Conservation (phyloP, 2,329 filamentous ascomycete species). For the Botrytis tulipae region DNA sequence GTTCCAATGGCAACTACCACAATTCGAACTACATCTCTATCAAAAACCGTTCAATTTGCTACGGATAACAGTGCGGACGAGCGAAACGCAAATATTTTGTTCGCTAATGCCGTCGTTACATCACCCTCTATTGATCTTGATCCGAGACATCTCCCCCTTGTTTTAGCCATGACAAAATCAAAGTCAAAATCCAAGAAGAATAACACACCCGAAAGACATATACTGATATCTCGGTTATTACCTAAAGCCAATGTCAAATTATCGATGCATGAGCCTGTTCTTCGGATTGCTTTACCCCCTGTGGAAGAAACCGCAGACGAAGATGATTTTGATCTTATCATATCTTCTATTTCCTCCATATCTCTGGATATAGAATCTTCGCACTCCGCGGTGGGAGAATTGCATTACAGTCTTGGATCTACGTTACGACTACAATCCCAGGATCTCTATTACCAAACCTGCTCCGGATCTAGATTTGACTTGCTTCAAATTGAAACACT, state of each 20-base stretch:
- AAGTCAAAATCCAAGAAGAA: conserved; percentile 46
- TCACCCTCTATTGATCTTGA: conserved; percentile 93
- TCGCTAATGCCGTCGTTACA: conserved; percentile 93
- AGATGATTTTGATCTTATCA: conserved; percentile 91
- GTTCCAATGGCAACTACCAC: conserved; percentile 97
- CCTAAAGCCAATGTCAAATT: conserved; percentile 95
- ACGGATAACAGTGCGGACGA: conserved; percentile 72
- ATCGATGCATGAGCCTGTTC: conserved; percentile 92
- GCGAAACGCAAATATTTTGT: conserved; percentile 92
- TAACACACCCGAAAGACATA: conserved; percentile 54
- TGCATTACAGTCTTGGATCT: conserved; percentile 83
- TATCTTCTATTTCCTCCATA: conserved; percentile 90
- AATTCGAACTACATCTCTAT: conserved; percentile 88
- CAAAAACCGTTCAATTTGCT: conserved; percentile 83
- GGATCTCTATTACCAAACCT: conserved; percentile 91
- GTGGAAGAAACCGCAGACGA: conserved; percentile 62
- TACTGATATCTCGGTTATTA: conserved; percentile 82
- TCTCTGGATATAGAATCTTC: conserved; percentile 93
- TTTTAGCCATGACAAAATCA: conserved; percentile 71
- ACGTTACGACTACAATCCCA: conserved; percentile 82
- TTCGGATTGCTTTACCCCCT: conserved; percentile 84
- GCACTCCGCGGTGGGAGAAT: conserved; percentile 79
- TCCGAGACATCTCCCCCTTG: conserved; percentile 82
- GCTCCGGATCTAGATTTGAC: conserved; percentile 77
- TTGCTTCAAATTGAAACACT: conserved; percentile 84